phyloP scores from a whole-genome alignment of 2,329 filamentous ascomycete species.

The Diaporthe sp. region DNA sequence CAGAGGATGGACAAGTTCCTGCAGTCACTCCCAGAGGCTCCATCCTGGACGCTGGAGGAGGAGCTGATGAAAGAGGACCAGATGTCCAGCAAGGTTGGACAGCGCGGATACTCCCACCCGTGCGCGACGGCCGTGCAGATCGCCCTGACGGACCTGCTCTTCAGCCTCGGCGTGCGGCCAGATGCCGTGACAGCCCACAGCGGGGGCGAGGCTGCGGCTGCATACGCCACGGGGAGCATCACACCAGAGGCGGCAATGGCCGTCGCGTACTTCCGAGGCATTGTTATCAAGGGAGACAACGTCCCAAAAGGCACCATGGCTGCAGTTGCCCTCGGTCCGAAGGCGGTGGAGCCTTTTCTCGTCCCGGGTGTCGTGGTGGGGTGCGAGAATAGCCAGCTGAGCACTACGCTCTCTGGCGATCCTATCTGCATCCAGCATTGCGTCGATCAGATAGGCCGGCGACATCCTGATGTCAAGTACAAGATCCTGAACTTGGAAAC shows the following conservation, averaged over 20 bases:
- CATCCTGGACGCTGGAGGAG: no score
- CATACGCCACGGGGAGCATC: constrained; percentile 49
- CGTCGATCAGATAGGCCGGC: background rate
- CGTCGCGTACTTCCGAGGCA: constrained; percentile 38
- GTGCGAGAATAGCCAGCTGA: constrained; percentile 25
- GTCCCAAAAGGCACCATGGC: constrained; percentile 38
- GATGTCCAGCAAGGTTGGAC: constrained; percentile 31
- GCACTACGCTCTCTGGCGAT: constrained; percentile 29
- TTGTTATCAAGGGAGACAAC: constrained; percentile 10
- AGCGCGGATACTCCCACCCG: constrained; percentile 46
- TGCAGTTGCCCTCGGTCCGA: constrained; percentile 31
- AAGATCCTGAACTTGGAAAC: constrained; percentile 20
- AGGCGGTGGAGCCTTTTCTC: background rate
- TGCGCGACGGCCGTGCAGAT: constrained; percentile 54
- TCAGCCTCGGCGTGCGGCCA: constrained; percentile 42
- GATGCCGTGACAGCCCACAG: constrained; percentile 46
- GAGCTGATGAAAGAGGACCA: no score
- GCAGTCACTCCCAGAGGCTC: no score
- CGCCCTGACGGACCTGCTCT: constrained; percentile 49
- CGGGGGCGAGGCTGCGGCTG: constrained; percentile 52
- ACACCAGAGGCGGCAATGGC: constrained; percentile 35
- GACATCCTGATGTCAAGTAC: background rate
- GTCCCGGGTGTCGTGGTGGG: constrained; percentile 20
- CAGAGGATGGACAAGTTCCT: background rate
- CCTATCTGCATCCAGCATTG: constrained; percentile 32